A percentile compares a stretch with the other conserved stretches of the same genome.
These are phyloP conservation scores for Podospora pseudoanserina DNA, from an alignment of 495 filamentous ascomycete species.

Conservation along the genomic window DNA sequence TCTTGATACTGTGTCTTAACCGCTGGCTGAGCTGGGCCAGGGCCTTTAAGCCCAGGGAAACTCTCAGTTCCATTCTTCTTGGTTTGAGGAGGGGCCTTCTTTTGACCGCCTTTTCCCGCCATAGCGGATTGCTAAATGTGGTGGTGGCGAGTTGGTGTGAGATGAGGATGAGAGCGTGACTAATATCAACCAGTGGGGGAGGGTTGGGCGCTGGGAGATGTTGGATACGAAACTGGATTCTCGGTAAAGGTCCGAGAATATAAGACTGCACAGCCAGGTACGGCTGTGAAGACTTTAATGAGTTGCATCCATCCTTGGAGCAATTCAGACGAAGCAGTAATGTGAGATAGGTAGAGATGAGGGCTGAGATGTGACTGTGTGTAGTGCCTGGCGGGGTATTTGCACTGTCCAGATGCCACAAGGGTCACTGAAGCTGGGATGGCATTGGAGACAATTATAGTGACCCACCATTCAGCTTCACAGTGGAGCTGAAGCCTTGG, in stretches of 20 bases:
- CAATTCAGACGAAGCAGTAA: not conserved
- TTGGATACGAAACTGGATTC: not conserved
- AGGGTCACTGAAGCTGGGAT: not conserved
- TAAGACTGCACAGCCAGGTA: conserved; percentile 29
- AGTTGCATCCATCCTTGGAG: conserved; percentile 27
- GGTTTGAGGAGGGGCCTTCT: conserved; percentile 31
- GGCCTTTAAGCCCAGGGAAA: conserved; percentile 41
- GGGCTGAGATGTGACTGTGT: not conserved
- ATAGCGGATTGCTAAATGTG: conserved; percentile 29
- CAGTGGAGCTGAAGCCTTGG: not conserved
- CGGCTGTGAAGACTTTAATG: conserved; percentile 31
- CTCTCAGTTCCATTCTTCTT: conserved; percentile 37
- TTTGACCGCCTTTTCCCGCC: conserved; percentile 39
- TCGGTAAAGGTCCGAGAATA: conserved; percentile 1
- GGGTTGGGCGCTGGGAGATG: not conserved
- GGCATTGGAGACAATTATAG: not conserved
- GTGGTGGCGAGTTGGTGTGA: conserved; percentile 1
- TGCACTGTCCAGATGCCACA: not conserved
- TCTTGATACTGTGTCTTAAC: conserved; percentile 69
- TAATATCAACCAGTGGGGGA: not conserved
- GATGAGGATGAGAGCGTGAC: not conserved
- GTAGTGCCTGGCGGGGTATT: not conserved
- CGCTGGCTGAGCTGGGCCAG: conserved; percentile 32
- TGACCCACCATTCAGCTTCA: not conserved
- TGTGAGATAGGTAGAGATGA: not conserved